phyloP scores from a whole-genome alignment of 306 rosid species.

The Malus fusca region DNA sequence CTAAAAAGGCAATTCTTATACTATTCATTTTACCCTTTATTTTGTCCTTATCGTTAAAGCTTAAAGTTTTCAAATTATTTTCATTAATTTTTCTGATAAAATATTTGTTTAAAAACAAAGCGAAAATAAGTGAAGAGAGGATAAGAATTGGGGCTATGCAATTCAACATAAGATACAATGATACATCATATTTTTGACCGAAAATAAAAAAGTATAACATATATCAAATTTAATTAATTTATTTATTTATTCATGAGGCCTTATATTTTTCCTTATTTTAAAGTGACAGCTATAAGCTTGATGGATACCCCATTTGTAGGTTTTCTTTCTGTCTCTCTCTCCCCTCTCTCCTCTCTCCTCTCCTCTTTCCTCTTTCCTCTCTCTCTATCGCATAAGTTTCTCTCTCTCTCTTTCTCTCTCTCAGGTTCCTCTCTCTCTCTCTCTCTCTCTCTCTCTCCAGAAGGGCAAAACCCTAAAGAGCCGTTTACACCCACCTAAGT shows the following conservation, averaged over 20 bases:
- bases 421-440: slow-evolving; percentile 1
- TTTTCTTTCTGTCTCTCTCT: slow-evolving; percentile 17
- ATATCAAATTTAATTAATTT: background rate
- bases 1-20: no score
- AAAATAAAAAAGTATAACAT: background rate
- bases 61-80: no score
- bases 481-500: slow-evolving; percentile 99
- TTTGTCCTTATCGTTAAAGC: no score
- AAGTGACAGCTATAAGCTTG: slow-evolving; percentile 23
- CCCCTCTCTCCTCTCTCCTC: slow-evolving; percentile 26
- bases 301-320: slow-evolving; percentile 34
- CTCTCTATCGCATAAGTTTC: slow-evolving; percentile 13
- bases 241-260: background rate
- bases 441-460: slow-evolving; percentile 89
- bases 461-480: slow-evolving; percentile 97
- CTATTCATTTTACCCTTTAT: no score
- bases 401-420: slow-evolving; percentile 8
- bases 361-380: slow-evolving; percentile 16
- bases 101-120: background rate
- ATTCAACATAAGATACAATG: background rate
- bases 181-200: background rate
- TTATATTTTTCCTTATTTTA: slow-evolving; percentile 20
- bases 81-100: background rate
- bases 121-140: background rate
- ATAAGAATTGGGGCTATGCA: background rate